These are phyloP conservation scores for Gossypium schwendimanii DNA, from an alignment of 441 rosid species.

Conservation along the genomic window DNA sequence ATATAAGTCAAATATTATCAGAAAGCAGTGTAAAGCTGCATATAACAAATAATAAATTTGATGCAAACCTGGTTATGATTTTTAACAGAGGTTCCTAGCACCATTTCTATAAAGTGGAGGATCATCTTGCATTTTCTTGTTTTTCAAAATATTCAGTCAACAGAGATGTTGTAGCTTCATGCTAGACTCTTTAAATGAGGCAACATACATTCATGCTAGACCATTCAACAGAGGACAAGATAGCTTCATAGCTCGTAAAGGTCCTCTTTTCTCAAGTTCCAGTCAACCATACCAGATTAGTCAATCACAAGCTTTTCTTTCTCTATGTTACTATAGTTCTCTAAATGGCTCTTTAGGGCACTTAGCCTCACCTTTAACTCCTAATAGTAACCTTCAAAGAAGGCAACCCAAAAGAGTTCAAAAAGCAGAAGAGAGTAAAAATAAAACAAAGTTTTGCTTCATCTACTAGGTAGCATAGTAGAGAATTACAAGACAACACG, in stretches of 20 bases:
- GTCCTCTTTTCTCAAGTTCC: neutral
- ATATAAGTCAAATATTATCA: neutral
- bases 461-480: neutral
- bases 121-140: neutral
- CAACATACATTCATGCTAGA: neutral
- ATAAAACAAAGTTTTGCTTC: neutral
- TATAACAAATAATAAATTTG: neutral
- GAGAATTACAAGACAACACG: neutral
- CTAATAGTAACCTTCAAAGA: neutral
- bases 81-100: neutral
- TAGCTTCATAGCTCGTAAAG: neutral
- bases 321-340: neutral
- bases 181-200: neutral
- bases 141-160: neutral
- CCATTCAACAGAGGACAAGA: neutral
- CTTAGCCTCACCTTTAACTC: neutral
- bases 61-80: conserved; percentile 1
- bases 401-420: neutral
- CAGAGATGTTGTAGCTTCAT: neutral
- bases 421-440: neutral
- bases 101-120: neutral
- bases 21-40: neutral
- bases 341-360: neutral
- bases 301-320: neutral
- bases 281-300: neutral